Evolutionary conservation across 179 eudicot species (phyloP), one percentile per base, ranked within the genome.

Genomic region (Pouteria campechiana): DNA sequence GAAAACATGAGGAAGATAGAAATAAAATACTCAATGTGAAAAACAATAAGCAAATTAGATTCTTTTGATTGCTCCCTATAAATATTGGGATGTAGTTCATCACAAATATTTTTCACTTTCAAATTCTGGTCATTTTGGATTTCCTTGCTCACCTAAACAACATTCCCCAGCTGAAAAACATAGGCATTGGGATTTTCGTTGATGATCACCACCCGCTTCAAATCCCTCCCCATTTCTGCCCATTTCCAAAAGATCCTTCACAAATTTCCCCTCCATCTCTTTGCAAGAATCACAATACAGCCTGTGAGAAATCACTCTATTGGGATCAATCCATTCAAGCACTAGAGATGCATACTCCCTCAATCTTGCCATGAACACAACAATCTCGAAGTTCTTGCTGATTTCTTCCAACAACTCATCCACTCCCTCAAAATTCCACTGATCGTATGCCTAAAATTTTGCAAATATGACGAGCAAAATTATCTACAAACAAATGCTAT

Each of bases 141-240:
- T n/a, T n/a, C n/a, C n/a, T n/a, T n/a, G n/a, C n/a, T n/a, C n/a
- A n/a, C n/a, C n/a, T n/a, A n/a, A n/a, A n/a, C n/a, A n/a, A n/a
- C 97, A 35, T 85, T 89, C 9, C 78, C 83, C 0, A 85, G 78
- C 46, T 89, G 93, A 22, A 73, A 65, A 3, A 37, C 25, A 10
- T 65, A 89, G 0, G 93, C 79, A 61, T 67, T 67, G 0, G 97
- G 97, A 47, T 89, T 89, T 56, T 89, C 97, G 60, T 89, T 95
- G 1, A 89, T 75, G 11, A 89, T 64, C 37, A 74, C 75, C n/a
- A 70, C 81, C 36, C 52, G 75, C 63, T 48, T 61, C 41, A 81
- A 40, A 43, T 89, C 89, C 44, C 97, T 73, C 37, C 97, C 97
- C 44, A 63, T 22, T 9, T 42, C 63, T 6, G 74, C 58, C 60